A percentile compares a stretch with the other conserved stretches of the same genome.
phyloP scores from a whole-genome alignment of 352 stramenopile species.

The Globisporangium okanoganense region DNA sequence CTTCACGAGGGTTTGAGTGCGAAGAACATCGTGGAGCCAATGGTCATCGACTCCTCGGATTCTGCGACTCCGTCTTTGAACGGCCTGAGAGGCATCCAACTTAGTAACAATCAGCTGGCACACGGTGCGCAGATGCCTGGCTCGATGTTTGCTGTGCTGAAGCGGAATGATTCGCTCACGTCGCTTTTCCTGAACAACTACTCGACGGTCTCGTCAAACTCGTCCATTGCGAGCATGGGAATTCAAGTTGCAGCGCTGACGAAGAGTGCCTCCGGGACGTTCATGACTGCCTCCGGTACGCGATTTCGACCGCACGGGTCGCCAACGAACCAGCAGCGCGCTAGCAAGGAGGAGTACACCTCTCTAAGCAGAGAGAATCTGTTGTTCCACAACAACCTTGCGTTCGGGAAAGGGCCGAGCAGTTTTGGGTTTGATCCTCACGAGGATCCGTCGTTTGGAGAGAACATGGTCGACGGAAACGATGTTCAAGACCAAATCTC shows the following conservation, averaged over 20 bases:
- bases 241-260: conserved; percentile 15
- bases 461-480: background rate
- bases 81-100: background rate
- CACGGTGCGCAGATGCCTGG: conserved; percentile 2
- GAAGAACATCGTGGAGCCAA: background rate
- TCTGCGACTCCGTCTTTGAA: background rate
- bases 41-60: background rate
- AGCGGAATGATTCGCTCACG: conserved; percentile 12
- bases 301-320: background rate
- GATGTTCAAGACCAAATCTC: background rate
- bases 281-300: conserved; percentile 7
- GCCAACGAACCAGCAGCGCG: conserved; percentile 6
- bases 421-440: conserved; percentile 7
- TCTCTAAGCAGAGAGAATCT: conserved; percentile 14
- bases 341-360: background rate
- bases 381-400: conserved; percentile 11
- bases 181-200: conserved; percentile 13
- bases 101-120: conserved; percentile 11
- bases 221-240: conserved; percentile 16
- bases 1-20: conserved; percentile 3
- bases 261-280: conserved; percentile 5
- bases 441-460: background rate
- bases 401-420: background rate
- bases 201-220: conserved; percentile 15
- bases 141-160: conserved; percentile 9